Evolutionary conservation across 2,329 filamentous ascomycete genomes (phyloP).

Genomic region (Periglandula ipomoeae): DNA sequence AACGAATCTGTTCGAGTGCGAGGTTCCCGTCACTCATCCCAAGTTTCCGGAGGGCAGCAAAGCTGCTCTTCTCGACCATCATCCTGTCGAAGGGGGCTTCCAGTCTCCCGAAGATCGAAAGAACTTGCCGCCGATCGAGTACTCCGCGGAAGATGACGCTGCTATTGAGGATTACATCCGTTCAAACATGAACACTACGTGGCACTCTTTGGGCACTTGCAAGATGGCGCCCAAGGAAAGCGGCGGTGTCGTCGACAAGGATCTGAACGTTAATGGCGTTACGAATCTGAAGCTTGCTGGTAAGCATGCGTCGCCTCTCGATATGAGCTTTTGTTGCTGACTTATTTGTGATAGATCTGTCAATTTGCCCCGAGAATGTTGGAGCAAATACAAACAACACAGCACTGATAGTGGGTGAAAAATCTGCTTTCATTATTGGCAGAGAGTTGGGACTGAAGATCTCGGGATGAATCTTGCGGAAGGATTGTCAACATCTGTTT

Average conservation of each 20-base stretch:
- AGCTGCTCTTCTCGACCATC: constrained; percentile 23
- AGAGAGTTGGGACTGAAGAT: constrained; percentile 12
- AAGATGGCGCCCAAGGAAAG: constrained; percentile 37
- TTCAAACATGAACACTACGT: constrained; percentile 28
- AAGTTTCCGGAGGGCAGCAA: constrained; percentile 30
- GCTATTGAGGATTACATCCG: constrained; percentile 35
- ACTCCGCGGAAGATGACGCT: constrained; percentile 37
- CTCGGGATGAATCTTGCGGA: too few species aligned
- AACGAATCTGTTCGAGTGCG: constrained; percentile 41
- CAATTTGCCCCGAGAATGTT: constrained; percentile 29
- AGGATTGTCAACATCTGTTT: too few species aligned
- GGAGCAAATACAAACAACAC: constrained; percentile 35
- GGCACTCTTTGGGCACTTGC: constrained; percentile 41
- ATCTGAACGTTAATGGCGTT: constrained; percentile 34
- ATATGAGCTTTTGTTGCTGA: too few species aligned
- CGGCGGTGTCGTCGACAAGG: constrained; percentile 35
- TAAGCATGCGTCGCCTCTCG: constrained; percentile 22
- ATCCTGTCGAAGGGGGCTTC: constrained; percentile 12
- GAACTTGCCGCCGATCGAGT: constrained; percentile 26
- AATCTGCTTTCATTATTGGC: constrained; percentile 25
- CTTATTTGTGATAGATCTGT: constrained; percentile 26
- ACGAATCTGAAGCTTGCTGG: constrained; percentile 36
- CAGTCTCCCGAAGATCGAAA: constrained; percentile 19
- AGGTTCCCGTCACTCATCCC: constrained; percentile 31
- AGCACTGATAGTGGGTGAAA: constrained; percentile 35